Conservation (phyloP, 2,329 filamentous ascomycete genomes). For the Didymella segeticola region DNA sequence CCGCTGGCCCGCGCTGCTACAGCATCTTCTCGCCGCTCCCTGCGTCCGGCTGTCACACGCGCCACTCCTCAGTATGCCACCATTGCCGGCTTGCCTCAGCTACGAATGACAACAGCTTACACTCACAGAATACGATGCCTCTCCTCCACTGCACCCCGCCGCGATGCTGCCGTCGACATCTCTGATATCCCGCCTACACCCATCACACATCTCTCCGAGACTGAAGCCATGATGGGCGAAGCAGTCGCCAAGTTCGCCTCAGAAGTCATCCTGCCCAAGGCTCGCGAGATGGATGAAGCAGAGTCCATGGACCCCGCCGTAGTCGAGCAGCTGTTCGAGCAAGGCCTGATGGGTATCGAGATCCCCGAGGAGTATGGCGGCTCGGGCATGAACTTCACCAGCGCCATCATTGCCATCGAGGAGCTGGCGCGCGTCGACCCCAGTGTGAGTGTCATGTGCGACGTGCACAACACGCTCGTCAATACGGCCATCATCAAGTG, state of each 20-base stretch:
- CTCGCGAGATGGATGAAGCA: conserved; percentile 96
- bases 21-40: conserved; percentile 31
- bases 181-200: conserved; percentile 85
- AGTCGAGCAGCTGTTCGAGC: conserved; percentile 94
- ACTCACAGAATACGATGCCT: conserved; percentile 49
- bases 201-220: conserved; percentile 90
- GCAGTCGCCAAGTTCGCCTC: conserved; percentile 88
- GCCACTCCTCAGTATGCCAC: conserved; percentile 41
- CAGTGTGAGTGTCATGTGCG: conserved; percentile 91
- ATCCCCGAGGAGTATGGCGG: conserved; percentile 97
- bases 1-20: conserved; percentile 41
- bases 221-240: conserved; percentile 87
- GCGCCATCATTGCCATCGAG: conserved; percentile 95
- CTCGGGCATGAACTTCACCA: conserved; percentile 98
- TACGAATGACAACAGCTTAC: not conserved
- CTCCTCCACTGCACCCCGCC: conserved; percentile 51
- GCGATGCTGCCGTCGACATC: conserved; percentile 58
- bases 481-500: conserved; percentile 92
- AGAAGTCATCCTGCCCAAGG: conserved; percentile 87
- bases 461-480: conserved; percentile 98
- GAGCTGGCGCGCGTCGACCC: conserved; percentile 94
- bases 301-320: conserved; percentile 89
- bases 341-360: conserved; percentile 96
- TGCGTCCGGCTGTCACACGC: conserved; percentile 38
- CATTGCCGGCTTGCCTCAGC: not conserved